These are phyloP conservation scores for Fusarium ambrosium DNA, from an alignment of 2,329 filamentous ascomycete species.

Conservation along the genomic window DNA sequence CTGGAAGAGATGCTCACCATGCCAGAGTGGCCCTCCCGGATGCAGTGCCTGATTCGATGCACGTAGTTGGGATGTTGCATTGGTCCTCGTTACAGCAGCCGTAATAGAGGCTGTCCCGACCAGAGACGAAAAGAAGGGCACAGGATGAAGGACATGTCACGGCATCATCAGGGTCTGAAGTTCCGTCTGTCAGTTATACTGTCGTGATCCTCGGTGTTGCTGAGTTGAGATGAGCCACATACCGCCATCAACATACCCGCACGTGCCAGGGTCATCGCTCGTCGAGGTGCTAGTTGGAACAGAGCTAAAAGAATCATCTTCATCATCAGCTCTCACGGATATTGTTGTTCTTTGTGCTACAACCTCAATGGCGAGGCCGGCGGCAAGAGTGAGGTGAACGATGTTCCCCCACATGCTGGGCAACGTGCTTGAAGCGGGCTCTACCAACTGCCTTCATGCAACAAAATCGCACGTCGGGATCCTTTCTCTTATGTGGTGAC, in stretches of 20 bases:
- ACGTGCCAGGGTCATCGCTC: not conserved
- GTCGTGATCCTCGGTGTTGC: not conserved
- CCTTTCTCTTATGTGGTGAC: not conserved
- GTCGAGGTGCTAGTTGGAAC: not conserved
- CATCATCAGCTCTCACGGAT: not conserved
- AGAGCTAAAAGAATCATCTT: not conserved
- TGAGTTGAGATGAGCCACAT: not conserved
- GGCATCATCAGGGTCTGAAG: not conserved
- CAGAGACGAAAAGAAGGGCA: slow-evolving; percentile 8
- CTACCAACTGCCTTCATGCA: not conserved
- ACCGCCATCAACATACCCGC: slow-evolving; percentile 22
- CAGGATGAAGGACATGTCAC: slow-evolving; percentile 12
- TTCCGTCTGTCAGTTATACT: not conserved
- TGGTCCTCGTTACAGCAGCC: slow-evolving; percentile 22
- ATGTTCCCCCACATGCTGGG: not conserved
- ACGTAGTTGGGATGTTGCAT: slow-evolving; percentile 21
- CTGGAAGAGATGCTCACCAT: slow-evolving; percentile 7
- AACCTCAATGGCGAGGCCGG: not conserved
- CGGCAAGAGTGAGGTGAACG: not conserved
- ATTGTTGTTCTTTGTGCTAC: not conserved
- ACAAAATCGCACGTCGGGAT: not conserved
- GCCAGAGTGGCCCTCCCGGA: not conserved
- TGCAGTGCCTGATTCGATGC: slow-evolving; percentile 28
- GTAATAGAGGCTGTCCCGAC: not conserved
- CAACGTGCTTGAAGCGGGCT: not conserved